A percentile compares a stretch with the other conserved stretches of the same genome.
These are phyloP conservation scores for Starmerella khaoyaiensis DNA, from an alignment of 805 yeast genomes.

Conservation along the genomic window DNA sequence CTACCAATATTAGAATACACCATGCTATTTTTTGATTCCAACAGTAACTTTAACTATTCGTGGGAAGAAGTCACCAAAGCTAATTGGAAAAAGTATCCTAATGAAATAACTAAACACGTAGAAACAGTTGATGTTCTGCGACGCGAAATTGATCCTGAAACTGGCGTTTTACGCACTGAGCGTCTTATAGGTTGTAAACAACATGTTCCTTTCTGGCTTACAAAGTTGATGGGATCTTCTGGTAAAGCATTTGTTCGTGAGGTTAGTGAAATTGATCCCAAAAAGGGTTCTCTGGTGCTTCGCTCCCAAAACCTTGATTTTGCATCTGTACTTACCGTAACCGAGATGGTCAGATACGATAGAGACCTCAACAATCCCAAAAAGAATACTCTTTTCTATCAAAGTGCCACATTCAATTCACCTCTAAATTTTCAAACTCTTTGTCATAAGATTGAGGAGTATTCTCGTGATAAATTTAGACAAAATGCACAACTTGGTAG, in stretches of 20 bases:
- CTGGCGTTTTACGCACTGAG: slow-evolving; percentile 58
- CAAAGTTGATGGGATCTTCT: slow-evolving; percentile 56
- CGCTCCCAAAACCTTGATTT: slow-evolving; percentile 79
- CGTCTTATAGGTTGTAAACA: slow-evolving; percentile 82
- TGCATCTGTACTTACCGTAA: slow-evolving; percentile 61
- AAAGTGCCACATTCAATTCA: slow-evolving; percentile 81
- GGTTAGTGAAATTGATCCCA: slow-evolving; percentile 69
- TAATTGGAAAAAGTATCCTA: slow-evolving; percentile 95
- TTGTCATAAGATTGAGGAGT: slow-evolving; percentile 77
- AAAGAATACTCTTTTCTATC: slow-evolving; percentile 50
- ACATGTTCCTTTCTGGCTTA: slow-evolving; percentile 71
- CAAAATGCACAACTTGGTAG: slow-evolving; percentile 79
- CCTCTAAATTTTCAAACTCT: slow-evolving; percentile 56
- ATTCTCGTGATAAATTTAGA: slow-evolving; percentile 79
- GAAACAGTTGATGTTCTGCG: slow-evolving; percentile 80
- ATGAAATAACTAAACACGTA: slow-evolving; percentile 82
- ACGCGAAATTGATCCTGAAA: slow-evolving; percentile 47
- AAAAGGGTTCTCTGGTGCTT: slow-evolving; percentile 51
- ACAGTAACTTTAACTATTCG: slow-evolving; percentile 61
- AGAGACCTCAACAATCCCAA: slow-evolving; percentile 49
- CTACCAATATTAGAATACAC: no score
- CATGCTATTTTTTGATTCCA: slow-evolving; percentile 70
- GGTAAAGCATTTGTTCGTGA: slow-evolving; percentile 75
- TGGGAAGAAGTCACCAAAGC: slow-evolving; percentile 96
- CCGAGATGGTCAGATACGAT: slow-evolving; percentile 69